These are phyloP conservation scores for Marchantia polymorpha DNA, from an alignment of 225 moss, liverwort and hornwort species.

Conservation along the genomic window DNA sequence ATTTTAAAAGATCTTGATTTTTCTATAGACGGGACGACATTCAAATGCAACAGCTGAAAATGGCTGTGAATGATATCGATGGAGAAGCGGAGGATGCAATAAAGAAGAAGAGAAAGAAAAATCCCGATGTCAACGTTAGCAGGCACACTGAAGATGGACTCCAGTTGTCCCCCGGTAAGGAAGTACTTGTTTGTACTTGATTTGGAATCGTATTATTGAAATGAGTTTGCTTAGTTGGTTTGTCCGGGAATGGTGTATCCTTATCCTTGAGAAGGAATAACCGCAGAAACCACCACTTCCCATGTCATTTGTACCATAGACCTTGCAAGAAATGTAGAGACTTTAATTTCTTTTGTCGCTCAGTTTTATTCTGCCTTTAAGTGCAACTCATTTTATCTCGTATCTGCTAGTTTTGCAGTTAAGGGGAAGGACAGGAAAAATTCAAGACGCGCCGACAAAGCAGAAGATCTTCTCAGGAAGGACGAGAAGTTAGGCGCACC, in stretches of 20 bases:
- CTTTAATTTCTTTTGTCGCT: too few species aligned
- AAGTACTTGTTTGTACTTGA: neutral
- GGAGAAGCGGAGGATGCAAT: neutral
- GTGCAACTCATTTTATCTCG: neutral
- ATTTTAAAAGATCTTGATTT: neutral
- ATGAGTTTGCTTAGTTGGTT: too few species aligned
- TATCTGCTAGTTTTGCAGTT: neutral
- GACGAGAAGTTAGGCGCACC: neutral
- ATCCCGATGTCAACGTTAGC: slow-evolving; percentile 1
- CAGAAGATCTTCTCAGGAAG: neutral
- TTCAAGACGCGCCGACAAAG: slow-evolving; percentile 12
- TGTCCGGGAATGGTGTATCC: too few species aligned
- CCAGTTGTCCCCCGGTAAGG: slow-evolving; percentile 14
- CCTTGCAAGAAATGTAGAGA: too few species aligned
- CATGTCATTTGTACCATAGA: too few species aligned
- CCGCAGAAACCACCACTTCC: too few species aligned
- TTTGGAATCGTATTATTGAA: too few species aligned
- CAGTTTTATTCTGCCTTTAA: neutral
- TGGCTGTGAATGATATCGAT: slow-evolving; percentile 3
- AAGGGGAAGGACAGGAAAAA: slow-evolving; percentile 9
- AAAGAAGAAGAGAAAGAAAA: slow-evolving; percentile 20
- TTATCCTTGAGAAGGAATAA: too few species aligned
- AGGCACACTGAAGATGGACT: neutral
- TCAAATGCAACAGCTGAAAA: slow-evolving; percentile 1
- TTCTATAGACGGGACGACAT: neutral